These are phyloP conservation scores for Chimonanthus praecox DNA, from an alignment of 164 flowering plant genomes.

Conservation along the genomic window DNA sequence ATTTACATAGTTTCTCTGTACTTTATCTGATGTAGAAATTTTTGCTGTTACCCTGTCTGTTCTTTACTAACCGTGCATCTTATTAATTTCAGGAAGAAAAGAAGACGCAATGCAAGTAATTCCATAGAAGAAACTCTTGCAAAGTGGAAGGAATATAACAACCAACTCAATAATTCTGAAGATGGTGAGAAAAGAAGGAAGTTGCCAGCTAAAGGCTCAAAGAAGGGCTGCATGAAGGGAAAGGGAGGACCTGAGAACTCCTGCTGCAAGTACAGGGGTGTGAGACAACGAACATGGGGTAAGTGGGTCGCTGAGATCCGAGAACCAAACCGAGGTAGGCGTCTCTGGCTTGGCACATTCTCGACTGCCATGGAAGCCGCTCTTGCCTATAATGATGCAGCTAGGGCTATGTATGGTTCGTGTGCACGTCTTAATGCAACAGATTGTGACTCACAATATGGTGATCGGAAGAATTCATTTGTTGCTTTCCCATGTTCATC, in stretches of 20 bases:
- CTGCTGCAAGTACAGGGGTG: conserved; percentile 25
- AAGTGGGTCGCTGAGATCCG: conserved; percentile 37
- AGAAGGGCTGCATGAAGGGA: conserved; percentile 11
- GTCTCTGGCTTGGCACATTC: conserved; percentile 45
- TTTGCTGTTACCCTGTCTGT: background rate
- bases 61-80: background rate
- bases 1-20: background rate
- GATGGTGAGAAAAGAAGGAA: conserved; percentile 5
- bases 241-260: conserved; percentile 35
- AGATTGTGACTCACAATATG: conserved; percentile 23
- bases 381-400: conserved; percentile 57
- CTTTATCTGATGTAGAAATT: background rate
- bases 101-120: conserved; percentile 9
- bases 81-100: conserved; percentile 1
- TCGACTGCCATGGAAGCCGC: conserved; percentile 50
- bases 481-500: background rate
- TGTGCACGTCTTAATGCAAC: conserved; percentile 45
- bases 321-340: conserved; percentile 20
- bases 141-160: conserved; percentile 15
- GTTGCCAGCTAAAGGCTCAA: conserved; percentile 25
- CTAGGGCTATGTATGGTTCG: conserved; percentile 45
- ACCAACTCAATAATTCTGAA: background rate
- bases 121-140: conserved; percentile 17
- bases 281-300: conserved; percentile 34
- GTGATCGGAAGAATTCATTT: background rate